A percentile compares a stretch with the other conserved stretches of the same genome.
Evolutionary conservation across 2,329 filamentous ascomycete genomes (phyloP).

Genomic region (Clarireedia sp.): DNA sequence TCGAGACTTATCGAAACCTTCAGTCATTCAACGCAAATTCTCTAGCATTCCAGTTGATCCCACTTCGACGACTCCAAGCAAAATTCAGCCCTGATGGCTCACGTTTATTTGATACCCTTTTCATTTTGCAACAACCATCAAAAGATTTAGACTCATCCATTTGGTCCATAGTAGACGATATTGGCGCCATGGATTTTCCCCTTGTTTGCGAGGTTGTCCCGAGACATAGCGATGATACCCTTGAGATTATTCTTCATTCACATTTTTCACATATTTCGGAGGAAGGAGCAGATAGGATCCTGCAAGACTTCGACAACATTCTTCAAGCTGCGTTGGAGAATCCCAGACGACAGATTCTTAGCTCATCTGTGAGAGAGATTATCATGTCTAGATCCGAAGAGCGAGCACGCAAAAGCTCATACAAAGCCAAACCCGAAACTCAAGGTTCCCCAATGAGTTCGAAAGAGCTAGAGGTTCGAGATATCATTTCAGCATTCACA

Average conservation of each 20-base stretch:
- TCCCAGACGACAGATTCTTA: slow-evolving; percentile 25
- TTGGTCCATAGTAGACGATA: slow-evolving; percentile 50
- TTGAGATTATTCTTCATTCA: slow-evolving; percentile 57
- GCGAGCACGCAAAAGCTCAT: neutral
- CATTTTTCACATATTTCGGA: slow-evolving; percentile 36
- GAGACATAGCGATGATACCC: slow-evolving; percentile 38
- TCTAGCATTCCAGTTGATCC: slow-evolving; percentile 64
- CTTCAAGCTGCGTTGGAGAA: slow-evolving; percentile 21
- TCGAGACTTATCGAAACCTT: slow-evolving; percentile 27
- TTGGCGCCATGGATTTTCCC: slow-evolving; percentile 64
- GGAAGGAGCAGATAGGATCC: slow-evolving; percentile 15
- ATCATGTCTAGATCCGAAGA: slow-evolving; percentile 14
- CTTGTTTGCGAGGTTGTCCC: slow-evolving; percentile 70
- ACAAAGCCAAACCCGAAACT: neutral
- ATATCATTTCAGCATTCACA: slow-evolving; percentile 45
- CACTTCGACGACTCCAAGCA: slow-evolving; percentile 63
- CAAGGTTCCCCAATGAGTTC: slow-evolving; percentile 13
- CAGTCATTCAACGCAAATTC: slow-evolving; percentile 47
- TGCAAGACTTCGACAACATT: slow-evolving; percentile 20
- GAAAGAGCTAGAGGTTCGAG: slow-evolving; percentile 35
- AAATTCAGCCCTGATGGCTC: slow-evolving; percentile 37
- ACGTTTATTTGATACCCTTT: slow-evolving; percentile 68
- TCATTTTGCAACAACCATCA: slow-evolving; percentile 65
- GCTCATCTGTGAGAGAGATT: slow-evolving; percentile 14
- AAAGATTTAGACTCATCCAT: slow-evolving; percentile 47